Conservation (phyloP, 2,329 filamentous ascomycete species). For the Microdochium paspali region DNA sequence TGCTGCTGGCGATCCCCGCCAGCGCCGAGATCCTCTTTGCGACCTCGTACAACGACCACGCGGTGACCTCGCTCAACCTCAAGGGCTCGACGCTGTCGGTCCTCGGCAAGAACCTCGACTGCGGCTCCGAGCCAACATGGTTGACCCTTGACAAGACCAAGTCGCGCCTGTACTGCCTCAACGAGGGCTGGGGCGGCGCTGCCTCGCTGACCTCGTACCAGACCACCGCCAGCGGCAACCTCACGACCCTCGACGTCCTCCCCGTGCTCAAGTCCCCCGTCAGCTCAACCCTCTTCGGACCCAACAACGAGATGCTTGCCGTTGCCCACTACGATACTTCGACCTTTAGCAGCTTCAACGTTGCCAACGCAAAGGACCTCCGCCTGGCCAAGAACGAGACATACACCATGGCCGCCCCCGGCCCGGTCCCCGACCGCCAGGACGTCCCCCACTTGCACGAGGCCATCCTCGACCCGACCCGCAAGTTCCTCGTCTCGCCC, state of each 20-base stretch:
- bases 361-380: slow-evolving; percentile 26
- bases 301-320: slow-evolving; percentile 15
- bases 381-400: slow-evolving; percentile 24
- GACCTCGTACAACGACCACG: slow-evolving; percentile 9
- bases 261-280: slow-evolving; percentile 16
- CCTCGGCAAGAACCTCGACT: slow-evolving; percentile 19
- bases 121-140: slow-evolving; percentile 49
- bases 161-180: slow-evolving; percentile 46
- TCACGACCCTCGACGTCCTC: slow-evolving; percentile 27
- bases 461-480: slow-evolving; percentile 55
- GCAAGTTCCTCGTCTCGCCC: slow-evolving; percentile 51
- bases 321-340: slow-evolving; percentile 19
- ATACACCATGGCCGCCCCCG: slow-evolving; percentile 28
- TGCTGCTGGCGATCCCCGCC: slow-evolving; percentile 6
- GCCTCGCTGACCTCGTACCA: slow-evolving; percentile 19
- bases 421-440: slow-evolving; percentile 36
- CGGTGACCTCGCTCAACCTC: slow-evolving; percentile 6
- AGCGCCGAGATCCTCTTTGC: slow-evolving; percentile 9
- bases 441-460: slow-evolving; percentile 54
- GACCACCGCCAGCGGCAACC: slow-evolving; percentile 32
- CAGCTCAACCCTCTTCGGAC: slow-evolving; percentile 17
- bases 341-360: slow-evolving; percentile 34
- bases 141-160: slow-evolving; percentile 42
- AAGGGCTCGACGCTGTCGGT: slow-evolving; percentile 3
- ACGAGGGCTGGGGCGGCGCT: slow-evolving; percentile 36